Base-by-base conservation (phyloP, 345 rosid species). In the Isatis tinctoria region DNA sequence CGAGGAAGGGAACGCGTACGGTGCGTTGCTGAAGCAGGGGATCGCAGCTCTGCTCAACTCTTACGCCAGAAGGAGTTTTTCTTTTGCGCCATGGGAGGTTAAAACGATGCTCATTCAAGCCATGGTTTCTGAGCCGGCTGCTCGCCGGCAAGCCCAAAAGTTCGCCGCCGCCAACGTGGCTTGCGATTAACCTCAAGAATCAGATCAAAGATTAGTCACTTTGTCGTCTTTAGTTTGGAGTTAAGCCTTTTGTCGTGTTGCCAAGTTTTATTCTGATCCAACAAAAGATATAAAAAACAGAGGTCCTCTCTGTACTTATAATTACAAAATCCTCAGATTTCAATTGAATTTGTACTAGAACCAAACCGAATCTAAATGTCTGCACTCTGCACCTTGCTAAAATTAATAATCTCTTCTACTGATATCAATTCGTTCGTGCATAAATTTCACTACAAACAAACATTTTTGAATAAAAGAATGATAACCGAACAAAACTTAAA, bases 21-120 rank as follows among this genome's bases (percentile, higher is more conserved):
- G 64, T 27, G 71, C 75, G 74, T 56, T 93, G 83, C 69, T 89
- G 85, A 83, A 84, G 82, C 84, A 93, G 81, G 94, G 82, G 73
- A 88, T 73, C 20, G 92, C 97, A 0, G 97, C 98, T 24, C 81
- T 93, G 73, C 77, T 93, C 16, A 93, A 91, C 82, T 87, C 98
- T 45, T 93, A 93, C 53, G 80, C 94, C 0, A 82, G 97, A 60
- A 60, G 59, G 3, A 84, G 81, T 28, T 93, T 73, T 65, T 77
- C 86, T 0, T 89, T 81, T 68, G 51, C 87, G 7, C 82, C 94
- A 0, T 93, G 98, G 98, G 85, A 93, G 59, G 98, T 93, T 14
- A 93, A 93, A 90, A 89, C 88, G 1, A 49, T 91, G 81, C 28
- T 88, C 39, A 84, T 93, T 5, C 84, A 89, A 54, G 90, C 88